Base-by-base conservation (phyloP, 176 grass and related monocot genomes). In the Eragrostis nindensis region DNA sequence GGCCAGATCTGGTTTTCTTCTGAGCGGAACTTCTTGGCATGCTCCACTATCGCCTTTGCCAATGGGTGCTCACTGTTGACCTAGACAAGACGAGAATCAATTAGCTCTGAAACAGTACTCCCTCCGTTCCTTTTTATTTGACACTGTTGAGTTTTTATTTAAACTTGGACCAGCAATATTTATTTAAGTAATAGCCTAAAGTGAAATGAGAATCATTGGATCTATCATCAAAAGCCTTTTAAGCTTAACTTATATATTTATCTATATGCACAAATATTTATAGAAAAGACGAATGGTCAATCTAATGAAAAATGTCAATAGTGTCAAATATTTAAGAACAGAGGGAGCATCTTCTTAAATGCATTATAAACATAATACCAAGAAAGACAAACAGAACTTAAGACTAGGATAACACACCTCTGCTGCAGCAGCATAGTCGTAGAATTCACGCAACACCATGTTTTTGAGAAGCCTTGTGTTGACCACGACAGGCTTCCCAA, bases 11-110 rank as follows among this genome's bases (percentile, higher is more conserved):
- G 27, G 63, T 90, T 86, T 71, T 91, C 90, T 76, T 89, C 92
- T 60, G 73, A 53, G 57, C 72, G 72, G 5, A 91, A 91, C 30
- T 82, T 91, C 84, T 91, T 95, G 50, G 90, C 90, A 62, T 95
- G 79, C 64, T 95, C 86, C 76, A 98, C 80, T 78, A 95, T 82
- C 0, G 92, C 88, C 75, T 98, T 98, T 17, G 72, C 96, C 53
- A 98, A 45, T 68, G 95, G 96, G 74, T 98, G 96, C 79, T 98
- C 96, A 73, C 96, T 98, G 83, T 98, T 95, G 36, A 86, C 84
- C 96, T 98, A 73, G 74, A 73, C 8, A 16, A 80, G 36, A 71
- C 4, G 26, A 86, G 11, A 78, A 77, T 60, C 3, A 2, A 70
- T 68, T 21, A 24, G 39, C 16, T 56, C 17, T 88, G 19, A 75